These are phyloP conservation scores for Plasmodium blacklocki DNA, from an alignment of 169 alveolate genomes.

Conservation along the genomic window DNA sequence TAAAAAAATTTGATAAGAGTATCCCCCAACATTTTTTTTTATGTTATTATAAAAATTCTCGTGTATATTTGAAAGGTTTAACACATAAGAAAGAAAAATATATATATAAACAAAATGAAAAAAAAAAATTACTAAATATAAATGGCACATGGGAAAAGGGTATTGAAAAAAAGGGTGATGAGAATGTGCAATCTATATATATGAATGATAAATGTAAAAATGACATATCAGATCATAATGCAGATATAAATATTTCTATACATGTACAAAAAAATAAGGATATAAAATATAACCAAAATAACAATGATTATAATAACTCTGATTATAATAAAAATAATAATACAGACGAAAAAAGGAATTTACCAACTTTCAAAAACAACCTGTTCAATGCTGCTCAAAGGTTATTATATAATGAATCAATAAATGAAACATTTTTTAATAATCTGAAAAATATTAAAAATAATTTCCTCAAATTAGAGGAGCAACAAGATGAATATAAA, in stretches of 20 bases:
- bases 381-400: slow-evolving; percentile 12
- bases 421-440: slow-evolving; percentile 5
- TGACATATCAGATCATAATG: not conserved
- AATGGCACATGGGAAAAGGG: not conserved
- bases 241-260: not conserved
- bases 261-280: not conserved
- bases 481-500: not conserved
- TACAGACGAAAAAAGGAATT: not conserved
- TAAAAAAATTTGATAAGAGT: not conserved
- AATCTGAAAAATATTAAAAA: slow-evolving; percentile 14
- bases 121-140: not conserved
- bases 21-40: not conserved
- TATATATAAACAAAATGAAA: not conserved
- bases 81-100: not conserved
- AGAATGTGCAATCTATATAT: not conserved
- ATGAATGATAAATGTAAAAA: not conserved
- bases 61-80: slow-evolving; percentile 2
- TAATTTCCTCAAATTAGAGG: not conserved
- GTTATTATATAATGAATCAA: slow-evolving; percentile 3
- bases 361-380: not conserved
- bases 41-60: slow-evolving; percentile 30
- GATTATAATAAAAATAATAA: not conserved
- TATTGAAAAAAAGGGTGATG: not conserved
- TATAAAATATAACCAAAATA: not conserved
- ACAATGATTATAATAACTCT: not conserved